phyloP scores from a whole-genome alignment of 139 green algal genomes.

The Closterium sp. region DNA sequence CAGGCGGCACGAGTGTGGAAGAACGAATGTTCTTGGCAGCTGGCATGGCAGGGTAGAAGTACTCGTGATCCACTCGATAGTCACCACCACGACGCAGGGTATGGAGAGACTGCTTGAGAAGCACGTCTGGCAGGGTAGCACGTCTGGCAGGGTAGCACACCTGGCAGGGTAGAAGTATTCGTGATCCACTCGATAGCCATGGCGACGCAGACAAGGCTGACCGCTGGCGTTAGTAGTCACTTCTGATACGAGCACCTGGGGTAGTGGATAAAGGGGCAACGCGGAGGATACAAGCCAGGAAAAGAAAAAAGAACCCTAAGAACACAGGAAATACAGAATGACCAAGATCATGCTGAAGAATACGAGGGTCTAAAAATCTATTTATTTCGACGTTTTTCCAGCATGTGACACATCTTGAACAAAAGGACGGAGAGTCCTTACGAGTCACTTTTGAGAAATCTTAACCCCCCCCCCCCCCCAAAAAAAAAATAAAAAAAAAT shows the following conservation, averaged over 20 bases:
- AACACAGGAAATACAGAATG: too few relatives aligned
- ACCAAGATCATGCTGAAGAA: too few relatives aligned
- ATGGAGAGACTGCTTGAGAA: background rate
- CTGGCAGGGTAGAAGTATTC: constrained; percentile 54
- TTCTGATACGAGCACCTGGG: constrained; percentile 40
- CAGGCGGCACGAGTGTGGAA: too few relatives aligned
- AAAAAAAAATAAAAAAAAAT: too few relatives aligned
- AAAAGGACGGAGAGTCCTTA: too few relatives aligned
- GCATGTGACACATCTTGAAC: too few relatives aligned
- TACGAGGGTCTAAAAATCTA: too few relatives aligned
- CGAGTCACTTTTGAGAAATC: too few relatives aligned
- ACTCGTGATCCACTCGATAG: background rate
- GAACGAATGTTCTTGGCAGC: background rate
- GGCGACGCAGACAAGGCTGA: constrained; percentile 10
- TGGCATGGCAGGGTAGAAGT: background rate
- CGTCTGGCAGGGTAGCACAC: background rate
- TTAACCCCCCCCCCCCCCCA: too few relatives aligned
- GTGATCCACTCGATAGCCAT: constrained; percentile 27
- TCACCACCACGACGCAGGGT: background rate
- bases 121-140: background rate
- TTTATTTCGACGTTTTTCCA: too few relatives aligned
- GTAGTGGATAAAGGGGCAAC: background rate
- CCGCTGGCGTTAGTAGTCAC: background rate
- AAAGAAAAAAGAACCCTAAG: too few relatives aligned
- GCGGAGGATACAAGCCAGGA: too few relatives aligned